A percentile compares a stretch with the other conserved stretches of the same genome.
Conservation (phyloP, 2,329 filamentous ascomycete species). For the Hawksworthiomyces lignivorus region DNA sequence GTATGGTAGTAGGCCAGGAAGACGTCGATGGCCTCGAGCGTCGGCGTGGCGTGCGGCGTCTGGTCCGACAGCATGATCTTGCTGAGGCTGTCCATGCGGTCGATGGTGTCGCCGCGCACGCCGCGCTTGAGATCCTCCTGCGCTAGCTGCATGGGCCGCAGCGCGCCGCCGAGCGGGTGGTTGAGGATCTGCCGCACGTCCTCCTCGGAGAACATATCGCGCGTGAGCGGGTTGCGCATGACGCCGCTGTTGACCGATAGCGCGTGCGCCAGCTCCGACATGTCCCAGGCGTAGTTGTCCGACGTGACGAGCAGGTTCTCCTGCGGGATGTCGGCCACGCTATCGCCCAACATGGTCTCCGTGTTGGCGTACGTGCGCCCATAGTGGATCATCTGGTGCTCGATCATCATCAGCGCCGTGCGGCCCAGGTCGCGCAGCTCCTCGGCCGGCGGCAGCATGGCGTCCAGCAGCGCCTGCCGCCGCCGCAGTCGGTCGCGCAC, state of each 20-base stretch:
- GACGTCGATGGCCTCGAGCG: conserved; percentile 19
- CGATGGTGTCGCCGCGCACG: conserved; percentile 19
- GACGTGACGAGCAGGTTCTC: conserved; percentile 13
- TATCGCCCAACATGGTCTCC: conserved; percentile 12
- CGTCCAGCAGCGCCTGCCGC: conserved; percentile 13
- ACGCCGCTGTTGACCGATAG: conserved; percentile 19
- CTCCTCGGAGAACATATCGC: conserved; percentile 19
- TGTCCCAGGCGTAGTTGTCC: conserved; percentile 36
- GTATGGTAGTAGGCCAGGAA: conserved; percentile 20
- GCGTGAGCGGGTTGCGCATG: conserved; percentile 24
- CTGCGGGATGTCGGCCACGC: conserved; percentile 9
- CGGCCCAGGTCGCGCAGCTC: conserved; percentile 7
- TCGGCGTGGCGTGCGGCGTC: conserved; percentile 15
- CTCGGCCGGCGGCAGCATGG: conserved; percentile 10
- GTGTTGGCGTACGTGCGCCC: conserved; percentile 14
- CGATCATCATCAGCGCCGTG: conserved; percentile 12
- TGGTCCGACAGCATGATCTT: conserved; percentile 18
- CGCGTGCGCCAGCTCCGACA: conserved; percentile 21
- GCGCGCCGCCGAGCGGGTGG: conserved; percentile 20
- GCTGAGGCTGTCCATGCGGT: conserved; percentile 15
- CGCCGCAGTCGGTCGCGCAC: conserved; percentile 11
- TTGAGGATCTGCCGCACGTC: conserved; percentile 20
- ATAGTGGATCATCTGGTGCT: conserved; percentile 11
- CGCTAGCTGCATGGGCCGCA: conserved; percentile 16
- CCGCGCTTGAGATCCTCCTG: conserved; percentile 19